A percentile compares a stretch with the other conserved stretches of the same genome.
phyloP scores from a whole-genome alignment of 2,329 filamentous ascomycete genomes.

The Herpotrichia juniperi region DNA sequence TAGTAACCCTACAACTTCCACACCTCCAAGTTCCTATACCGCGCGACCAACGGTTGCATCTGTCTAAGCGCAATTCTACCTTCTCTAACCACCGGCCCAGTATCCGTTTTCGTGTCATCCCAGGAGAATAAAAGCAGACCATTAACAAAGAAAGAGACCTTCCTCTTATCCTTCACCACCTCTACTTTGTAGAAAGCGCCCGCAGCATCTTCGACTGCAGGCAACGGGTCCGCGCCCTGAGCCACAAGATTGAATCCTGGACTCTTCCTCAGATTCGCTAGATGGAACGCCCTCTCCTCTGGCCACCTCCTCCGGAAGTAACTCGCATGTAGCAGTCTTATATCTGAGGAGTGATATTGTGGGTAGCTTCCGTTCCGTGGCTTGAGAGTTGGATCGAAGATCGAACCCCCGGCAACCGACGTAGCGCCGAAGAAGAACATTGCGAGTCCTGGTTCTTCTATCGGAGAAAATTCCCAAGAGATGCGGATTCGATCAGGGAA shows the following conservation, averaged over 20 bases:
- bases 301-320: conserved; percentile 27
- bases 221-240: conserved; percentile 36
- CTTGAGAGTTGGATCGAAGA: conserved; percentile 33
- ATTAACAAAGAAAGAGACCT: conserved; percentile 36
- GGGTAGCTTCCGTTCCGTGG: conserved; percentile 36
- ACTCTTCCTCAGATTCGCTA: conserved; percentile 38
- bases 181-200: conserved; percentile 39
- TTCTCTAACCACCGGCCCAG: conserved; percentile 30
- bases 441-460: conserved; percentile 38
- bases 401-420: conserved; percentile 29
- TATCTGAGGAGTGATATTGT: conserved; percentile 28
- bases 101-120: conserved; percentile 32
- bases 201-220: conserved; percentile 31
- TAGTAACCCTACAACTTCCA: conserved; percentile 37
- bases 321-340: conserved; percentile 22
- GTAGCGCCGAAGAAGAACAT: conserved; percentile 45
- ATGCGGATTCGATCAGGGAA: conserved; percentile 41
- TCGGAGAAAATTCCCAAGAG: conserved; percentile 40
- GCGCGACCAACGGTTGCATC: conserved; percentile 37
- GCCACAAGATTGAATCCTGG: conserved; percentile 38
- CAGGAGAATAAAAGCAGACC: conserved; percentile 33
- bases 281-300: conserved; percentile 36
- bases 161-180: conserved; percentile 37
- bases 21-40: conserved; percentile 39
- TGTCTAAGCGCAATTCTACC: conserved; percentile 39